Evolutionary conservation across 2,329 filamentous ascomycete species (phyloP), one percentile per base, ranked within the genome.

Genomic region (Ceratocystiopsis minuta): DNA sequence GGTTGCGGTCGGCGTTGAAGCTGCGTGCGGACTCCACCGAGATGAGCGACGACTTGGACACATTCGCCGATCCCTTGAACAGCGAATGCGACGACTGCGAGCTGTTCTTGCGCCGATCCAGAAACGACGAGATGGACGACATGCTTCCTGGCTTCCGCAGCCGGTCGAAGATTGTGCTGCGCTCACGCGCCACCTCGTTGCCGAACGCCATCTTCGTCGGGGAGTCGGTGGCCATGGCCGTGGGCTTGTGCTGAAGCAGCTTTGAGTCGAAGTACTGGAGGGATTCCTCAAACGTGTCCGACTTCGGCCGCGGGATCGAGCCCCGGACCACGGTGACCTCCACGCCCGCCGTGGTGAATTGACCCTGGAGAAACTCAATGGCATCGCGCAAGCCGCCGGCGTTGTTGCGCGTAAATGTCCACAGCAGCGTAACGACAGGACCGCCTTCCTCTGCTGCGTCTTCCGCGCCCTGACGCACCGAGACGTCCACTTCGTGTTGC

Each of bases 181-280:
- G 78, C 59, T 93, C 84, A 43, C 79, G 76, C 44, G 75, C 74
- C 53, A 85, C 72, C 48, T 84, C 87, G 46, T 87, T 84, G 42
- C 75, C 78, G 54, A 95, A 95, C 39, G 73, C 80, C 40, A 79
- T 73, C 52, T 87, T 86, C 41, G 86, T 88, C 1, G 87, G 88
- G 17, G 87, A 94, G 56, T 96, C 88, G 4, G 83, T 86, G 14
- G 75, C 72, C 16, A 86, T 70, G 2, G 82, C 74, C 5, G 81
- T 73, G 33, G 88, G 86, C 4, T 88, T 87, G 53, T 92, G 86
- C 60, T 96, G 90, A 42, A 98, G 72, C 37, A 98, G 72, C 64
- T 95, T 96, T 2, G 88, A 95, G 57, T 95, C 84, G 55, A 98
- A 98, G 64, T 87, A 96, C 44, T 87, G 88, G 41, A 96, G 70